Evolutionary conservation across 1,284 basidiomycete genomes (phyloP), one percentile per base, ranked within the genome.

Genomic region (Phenoliferia sp.): DNA sequence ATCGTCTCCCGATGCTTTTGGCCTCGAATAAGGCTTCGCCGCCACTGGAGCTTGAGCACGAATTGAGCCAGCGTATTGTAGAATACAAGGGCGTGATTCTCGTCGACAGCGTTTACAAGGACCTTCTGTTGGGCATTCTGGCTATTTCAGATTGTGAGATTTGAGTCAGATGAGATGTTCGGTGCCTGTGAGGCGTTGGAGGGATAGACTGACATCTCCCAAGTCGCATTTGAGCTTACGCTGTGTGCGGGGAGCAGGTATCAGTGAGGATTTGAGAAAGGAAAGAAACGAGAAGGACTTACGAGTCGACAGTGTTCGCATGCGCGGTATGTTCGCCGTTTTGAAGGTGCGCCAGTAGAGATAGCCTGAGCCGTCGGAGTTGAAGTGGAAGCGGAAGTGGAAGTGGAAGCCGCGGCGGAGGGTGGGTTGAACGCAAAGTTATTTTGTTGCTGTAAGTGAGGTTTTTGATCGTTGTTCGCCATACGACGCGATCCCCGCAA

Each of bases 191-290:
- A 61, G 31, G 15, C 2, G 34, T 29, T 22, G 16, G 32, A 32
- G 7, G 10, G 26, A 28, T 6, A 15, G 9, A 56, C 67, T 26
- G 7, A 26, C n/a, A 54, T 50, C 48, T 31, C 81, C 81, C 12
- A 82, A 74, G 65, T 82, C 81, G 68, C 81, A 82, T 69, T 78
- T 77, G 15, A 81, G 80, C 67, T 82, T 82, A 16, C 80, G 74
- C 58, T 79, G 68, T 17, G 16, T 31, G 22, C 29, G 34, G 55
- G 36, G 6, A 31, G 57, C 28, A 12, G 28, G 31, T 2, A 19
- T 56, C 26, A 31, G 56, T 44, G n/a, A 31, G 16, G 17, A 36
- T 48, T 39, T 55, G 28, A 36, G 56, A 26, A 16, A 34, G 26
- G 39, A 22, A 6, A 31, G 34, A 15, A 33, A n/a, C 32, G 19